A percentile compares a stretch with the other conserved stretches of the same genome.
phyloP scores from a whole-genome alignment of 148 eudicot genomes.

The Fagopyrum homotropicum region DNA sequence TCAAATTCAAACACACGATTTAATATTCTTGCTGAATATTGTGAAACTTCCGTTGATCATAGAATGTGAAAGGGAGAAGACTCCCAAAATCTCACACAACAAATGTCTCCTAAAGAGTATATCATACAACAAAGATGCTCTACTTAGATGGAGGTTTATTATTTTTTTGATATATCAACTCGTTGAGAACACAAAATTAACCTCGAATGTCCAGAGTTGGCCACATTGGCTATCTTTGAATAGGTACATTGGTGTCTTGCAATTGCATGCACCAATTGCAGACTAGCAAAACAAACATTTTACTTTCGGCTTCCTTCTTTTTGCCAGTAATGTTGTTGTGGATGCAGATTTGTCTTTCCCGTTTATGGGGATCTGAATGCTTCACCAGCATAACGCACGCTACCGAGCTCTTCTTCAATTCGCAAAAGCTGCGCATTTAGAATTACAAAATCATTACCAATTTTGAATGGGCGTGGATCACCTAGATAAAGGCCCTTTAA shows the following conservation, averaged over 20 bases:
- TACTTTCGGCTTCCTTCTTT: background rate
- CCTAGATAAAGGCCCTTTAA: too few species aligned
- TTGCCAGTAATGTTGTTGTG: background rate
- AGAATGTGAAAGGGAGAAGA: background rate
- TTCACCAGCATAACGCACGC: conserved; percentile 94
- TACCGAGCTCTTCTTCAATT: conserved; percentile 96
- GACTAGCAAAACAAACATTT: background rate
- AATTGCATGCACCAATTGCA: background rate
- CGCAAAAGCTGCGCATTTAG: conserved; percentile 81
- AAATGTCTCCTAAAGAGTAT: background rate
- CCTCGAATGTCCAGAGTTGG: background rate
- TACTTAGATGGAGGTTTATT: background rate
- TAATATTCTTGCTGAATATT: background rate
- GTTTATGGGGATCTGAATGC: conserved; percentile 68
- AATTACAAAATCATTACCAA: background rate
- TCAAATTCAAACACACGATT: background rate
- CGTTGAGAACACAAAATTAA: background rate
- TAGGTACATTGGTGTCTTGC: background rate
- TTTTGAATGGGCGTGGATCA: background rate
- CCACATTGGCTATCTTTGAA: background rate
- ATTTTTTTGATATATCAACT: background rate
- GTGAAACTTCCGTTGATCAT: background rate
- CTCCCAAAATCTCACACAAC: background rate
- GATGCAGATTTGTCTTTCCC: background rate
- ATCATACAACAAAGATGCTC: background rate